A percentile compares a stretch with the other conserved stretches of the same genome.
Evolutionary conservation across 768 basidiomycete genomes (phyloP).

Genomic region (Auriculariales sp.): DNA sequence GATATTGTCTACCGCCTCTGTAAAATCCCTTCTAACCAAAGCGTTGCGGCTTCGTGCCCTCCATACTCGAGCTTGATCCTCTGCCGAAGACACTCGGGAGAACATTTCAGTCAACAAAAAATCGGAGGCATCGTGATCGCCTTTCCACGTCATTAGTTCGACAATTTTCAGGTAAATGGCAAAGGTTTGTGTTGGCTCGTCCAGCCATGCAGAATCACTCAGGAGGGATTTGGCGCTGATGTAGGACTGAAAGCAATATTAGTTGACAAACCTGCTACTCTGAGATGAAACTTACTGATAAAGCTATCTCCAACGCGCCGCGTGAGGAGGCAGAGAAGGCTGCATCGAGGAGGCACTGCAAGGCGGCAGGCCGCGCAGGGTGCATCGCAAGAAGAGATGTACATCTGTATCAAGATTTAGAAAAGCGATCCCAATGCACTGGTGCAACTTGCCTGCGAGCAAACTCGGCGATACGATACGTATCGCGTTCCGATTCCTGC

Average conservation of each 20-base stretch:
- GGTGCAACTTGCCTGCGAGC: constrained; percentile 42
- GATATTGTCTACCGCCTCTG: constrained; percentile 42
- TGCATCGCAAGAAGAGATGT: constrained; percentile 45
- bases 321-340: constrained; percentile 57
- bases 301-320: constrained; percentile 55
- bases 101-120: constrained; percentile 40
- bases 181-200: constrained; percentile 33
- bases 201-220: constrained; percentile 36
- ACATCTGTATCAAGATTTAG: constrained; percentile 22
- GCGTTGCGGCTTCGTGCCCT: constrained; percentile 49
- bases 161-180: constrained; percentile 41
- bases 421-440: neutral
- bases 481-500: constrained; percentile 43
- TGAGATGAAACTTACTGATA: neutral
- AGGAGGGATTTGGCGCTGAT: constrained; percentile 42
- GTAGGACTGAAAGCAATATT: constrained; percentile 32
- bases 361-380: constrained; percentile 42
- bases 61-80: constrained; percentile 41
- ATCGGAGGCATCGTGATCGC: constrained; percentile 40
- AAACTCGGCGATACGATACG: constrained; percentile 57
- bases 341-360: constrained; percentile 48
- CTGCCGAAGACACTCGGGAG: constrained; percentile 28
- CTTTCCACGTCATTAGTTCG: constrained; percentile 56
- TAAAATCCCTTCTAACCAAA: constrained; percentile 43
- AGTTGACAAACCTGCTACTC: neutral